A percentile compares a stretch with the other conserved stretches of the same genome.
phyloP scores from a whole-genome alignment of 805 yeast genomes.

The Kodamaea neixiangensis region DNA sequence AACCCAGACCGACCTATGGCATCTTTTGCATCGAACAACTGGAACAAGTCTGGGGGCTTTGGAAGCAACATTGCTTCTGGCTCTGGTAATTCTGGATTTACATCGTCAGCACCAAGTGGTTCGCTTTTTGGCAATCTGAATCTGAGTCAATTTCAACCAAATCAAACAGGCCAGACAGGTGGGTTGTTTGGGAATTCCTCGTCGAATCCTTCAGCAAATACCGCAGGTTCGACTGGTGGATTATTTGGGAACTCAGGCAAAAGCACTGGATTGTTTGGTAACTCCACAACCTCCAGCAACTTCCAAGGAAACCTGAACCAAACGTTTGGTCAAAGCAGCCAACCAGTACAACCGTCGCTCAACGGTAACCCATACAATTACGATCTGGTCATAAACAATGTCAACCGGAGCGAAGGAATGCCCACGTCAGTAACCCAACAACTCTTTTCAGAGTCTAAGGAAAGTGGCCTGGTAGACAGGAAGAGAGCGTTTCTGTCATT shows the following conservation, averaged over 20 bases:
- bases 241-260: constrained; percentile 19
- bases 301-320: constrained; percentile 7
- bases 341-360: constrained; percentile 3
- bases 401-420: constrained; percentile 23
- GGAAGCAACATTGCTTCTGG: not conserved
- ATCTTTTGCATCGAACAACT: constrained; percentile 6
- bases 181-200: constrained; percentile 23
- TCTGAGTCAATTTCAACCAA: constrained; percentile 3
- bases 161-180: constrained; percentile 10
- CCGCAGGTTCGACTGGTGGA: constrained; percentile 5
- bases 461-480: constrained; percentile 11
- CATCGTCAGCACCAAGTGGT: not conserved
- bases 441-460: constrained; percentile 21
- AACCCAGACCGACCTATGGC: not conserved
- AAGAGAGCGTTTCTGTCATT: constrained; percentile 21
- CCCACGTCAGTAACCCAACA: constrained; percentile 36
- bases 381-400: constrained; percentile 23
- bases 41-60: constrained; percentile 10
- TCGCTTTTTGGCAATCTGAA: constrained; percentile 3
- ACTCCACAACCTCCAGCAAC: not conserved
- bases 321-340: constrained; percentile 3
- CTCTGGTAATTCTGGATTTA: constrained; percentile 1
- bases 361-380: constrained; percentile 32
- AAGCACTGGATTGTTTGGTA: constrained; percentile 10
- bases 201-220: constrained; percentile 8